Base-by-base conservation (phyloP, 169 alveolate species). In the Babesia gibsoni region DNA sequence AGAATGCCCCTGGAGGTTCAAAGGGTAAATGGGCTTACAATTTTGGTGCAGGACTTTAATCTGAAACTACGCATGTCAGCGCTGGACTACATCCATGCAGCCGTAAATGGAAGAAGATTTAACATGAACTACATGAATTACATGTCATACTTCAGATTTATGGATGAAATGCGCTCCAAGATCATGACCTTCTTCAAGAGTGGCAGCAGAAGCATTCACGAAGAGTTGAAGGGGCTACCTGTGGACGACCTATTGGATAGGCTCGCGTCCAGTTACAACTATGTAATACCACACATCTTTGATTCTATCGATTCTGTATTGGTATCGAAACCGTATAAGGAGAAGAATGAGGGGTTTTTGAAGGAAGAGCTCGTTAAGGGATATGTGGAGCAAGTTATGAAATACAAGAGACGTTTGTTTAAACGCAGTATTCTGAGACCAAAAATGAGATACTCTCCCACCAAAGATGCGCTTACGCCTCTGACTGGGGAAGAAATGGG, bases 401-500 rank as follows among this genome's bases (percentile, higher is more conserved):
- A 42, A 48, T 61, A 42, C 25, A 61, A 61, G 20, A 43, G 3
- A 33, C 42, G 72, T 4, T 12, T 46, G 41, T 61, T 43, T 22
- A 61, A 43, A 12, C 58, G 72, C 4, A 8, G 58, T 39, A 18
- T 45, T 6, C 10, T 45, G 45, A 27, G 4, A 6, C 72, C 72
- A 18, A 61, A 61, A 49, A 42, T 25, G 23, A 41, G 59, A 3
- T 1, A 30, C 12, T 61, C 72, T 14, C 41, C 58, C 0, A 58
- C 46, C 35, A 7, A 18, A 32, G 30, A 61, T 43, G 41, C 32
- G 4, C 18, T 35, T 37, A 58, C 75, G 2, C 42, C 1, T n/a
- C 65, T 77, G 86, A 25, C 67, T 4, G 86, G 86, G 36, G 68
- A 50, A 10, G 86, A 77, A 33, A n/a, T 77, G 56, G 82, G 39